Evolutionary conservation across 129 eudicot species (phyloP).

Genomic region (Tagetes patula): DNA sequence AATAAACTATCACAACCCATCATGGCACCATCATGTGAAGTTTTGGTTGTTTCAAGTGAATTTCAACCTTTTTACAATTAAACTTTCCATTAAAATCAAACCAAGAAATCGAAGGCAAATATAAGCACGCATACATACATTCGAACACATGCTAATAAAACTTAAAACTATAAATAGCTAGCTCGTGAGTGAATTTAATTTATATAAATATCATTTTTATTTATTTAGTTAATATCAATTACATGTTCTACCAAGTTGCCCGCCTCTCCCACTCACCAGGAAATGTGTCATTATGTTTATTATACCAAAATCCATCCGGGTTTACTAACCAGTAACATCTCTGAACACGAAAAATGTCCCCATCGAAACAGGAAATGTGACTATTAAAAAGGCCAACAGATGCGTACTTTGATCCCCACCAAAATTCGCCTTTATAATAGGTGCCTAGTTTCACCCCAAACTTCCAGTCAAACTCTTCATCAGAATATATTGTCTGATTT

Average conservation of each 20-base stretch:
- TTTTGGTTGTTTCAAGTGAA: no score
- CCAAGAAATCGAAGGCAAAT: no score
- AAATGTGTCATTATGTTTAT: background rate
- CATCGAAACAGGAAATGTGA: background rate
- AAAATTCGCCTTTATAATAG: background rate
- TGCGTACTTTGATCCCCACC: constrained; percentile 7
- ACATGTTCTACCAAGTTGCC: background rate
- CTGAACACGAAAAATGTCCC: background rate
- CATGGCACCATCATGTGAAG: no score
- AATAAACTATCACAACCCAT: no score
- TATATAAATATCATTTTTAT: background rate
- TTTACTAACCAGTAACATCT: constrained; percentile 14
- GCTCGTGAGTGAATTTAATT: no score
- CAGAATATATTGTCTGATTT: background rate
- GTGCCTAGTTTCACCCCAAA: background rate
- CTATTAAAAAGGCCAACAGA: background rate
- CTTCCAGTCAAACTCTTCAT: background rate
- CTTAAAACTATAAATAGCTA: no score
- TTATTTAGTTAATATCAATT: no score
- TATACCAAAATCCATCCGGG: background rate
- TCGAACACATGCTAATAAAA: no score
- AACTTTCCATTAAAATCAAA: no score
- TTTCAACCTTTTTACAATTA: no score
- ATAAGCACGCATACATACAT: no score
- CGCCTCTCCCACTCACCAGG: background rate